Evolutionary conservation across 305 asterid genomes (phyloP), one percentile per base, ranked within the genome.

Genomic region (Fraxinus nigra): DNA sequence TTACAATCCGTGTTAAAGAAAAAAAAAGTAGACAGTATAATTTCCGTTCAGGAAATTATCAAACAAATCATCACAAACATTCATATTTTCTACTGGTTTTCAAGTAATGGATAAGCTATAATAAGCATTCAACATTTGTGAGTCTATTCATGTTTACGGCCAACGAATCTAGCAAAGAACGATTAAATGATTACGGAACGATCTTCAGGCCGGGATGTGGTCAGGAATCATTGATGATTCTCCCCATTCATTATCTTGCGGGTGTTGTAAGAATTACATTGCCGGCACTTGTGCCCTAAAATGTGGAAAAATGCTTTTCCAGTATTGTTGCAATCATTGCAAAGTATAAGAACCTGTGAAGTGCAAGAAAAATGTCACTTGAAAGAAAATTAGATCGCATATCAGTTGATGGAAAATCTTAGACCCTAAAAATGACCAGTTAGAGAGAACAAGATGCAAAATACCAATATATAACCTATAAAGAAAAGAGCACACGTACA

Each of bases 281-380:
- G 91, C 85, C 78, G 84, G 85, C 99, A 92, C 86, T 93, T 96
- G 93, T 94, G 97, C 43, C 99, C 99, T 65, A 89, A 79, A 35
- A 94, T 92, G 91, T 96, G 98, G 81, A 94, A 94, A 59, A 33
- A 34, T 72, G 95, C 81, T 63, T 77, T 88, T 87, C 98, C 87
- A 24, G 91, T 90, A 43, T 80, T 81, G 86, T 95, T 94, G 89
- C 99, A 95, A 81, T 94, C 99, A 67, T 94, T 94, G 90, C 98
- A 94, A 43, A 91, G 94, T 75, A 92, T 90, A 24, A 91, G 81
- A 28, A 96, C 98, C 99, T 94, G 90, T 43, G 14, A 10, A 51
- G 80, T 48, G 33, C 3, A 22, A 79, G 38, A 5, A 78, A 63
- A 70, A 16, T 35, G 67, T 80, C 40, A 80, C 63, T 54, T 10